These are phyloP conservation scores for Hymenoscyphus repandus DNA, from an alignment of 2,329 filamentous ascomycete species.

Conservation along the genomic window DNA sequence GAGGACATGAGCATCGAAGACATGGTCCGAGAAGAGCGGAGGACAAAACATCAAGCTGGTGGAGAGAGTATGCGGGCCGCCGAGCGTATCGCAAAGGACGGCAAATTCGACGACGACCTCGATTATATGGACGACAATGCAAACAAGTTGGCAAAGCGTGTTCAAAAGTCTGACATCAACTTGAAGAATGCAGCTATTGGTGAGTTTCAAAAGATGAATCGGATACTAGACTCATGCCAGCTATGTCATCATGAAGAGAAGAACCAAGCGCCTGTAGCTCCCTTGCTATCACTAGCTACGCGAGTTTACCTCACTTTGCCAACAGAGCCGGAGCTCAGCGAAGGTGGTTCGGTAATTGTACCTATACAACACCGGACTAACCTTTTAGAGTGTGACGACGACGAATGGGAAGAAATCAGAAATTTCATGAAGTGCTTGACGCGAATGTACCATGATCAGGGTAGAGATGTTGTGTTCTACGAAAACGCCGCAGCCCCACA, in stretches of 20 bases:
- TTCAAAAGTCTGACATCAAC: conserved; percentile 82
- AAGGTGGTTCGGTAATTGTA: conserved; percentile 81
- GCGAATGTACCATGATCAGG: conserved; percentile 89
- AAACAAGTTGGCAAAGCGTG: conserved; percentile 75
- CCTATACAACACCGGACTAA: conserved; percentile 84
- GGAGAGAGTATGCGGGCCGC: conserved; percentile 80
- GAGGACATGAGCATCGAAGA: conserved; percentile 95
- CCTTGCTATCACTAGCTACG: conserved; percentile 79
- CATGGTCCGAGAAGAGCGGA: conserved; percentile 91
- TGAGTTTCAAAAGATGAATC: conserved; percentile 87
- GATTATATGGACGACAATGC: conserved; percentile 99
- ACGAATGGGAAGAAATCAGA: conserved; percentile 98
- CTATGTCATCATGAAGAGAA: conserved; percentile 90
- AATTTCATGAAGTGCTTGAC: conserved; percentile 99
- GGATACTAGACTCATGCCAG: conserved; percentile 78
- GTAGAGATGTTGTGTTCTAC: conserved; percentile 91
- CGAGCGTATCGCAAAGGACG: conserved; percentile 90
- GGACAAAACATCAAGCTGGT: conserved; percentile 70
- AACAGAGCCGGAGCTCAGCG: conserved; percentile 80
- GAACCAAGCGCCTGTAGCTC: conserved; percentile 69
- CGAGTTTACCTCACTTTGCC: conserved; percentile 83
- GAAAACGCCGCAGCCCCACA: conserved; percentile 86
- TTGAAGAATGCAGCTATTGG: conserved; percentile 81
- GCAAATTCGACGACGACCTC: conserved; percentile 83
- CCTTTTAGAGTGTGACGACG: conserved; percentile 94